A percentile compares a stretch with the other conserved stretches of the same genome.
Conservation (phyloP, 176 grass and related monocot species). For the Coix lacrymajobi region DNA sequence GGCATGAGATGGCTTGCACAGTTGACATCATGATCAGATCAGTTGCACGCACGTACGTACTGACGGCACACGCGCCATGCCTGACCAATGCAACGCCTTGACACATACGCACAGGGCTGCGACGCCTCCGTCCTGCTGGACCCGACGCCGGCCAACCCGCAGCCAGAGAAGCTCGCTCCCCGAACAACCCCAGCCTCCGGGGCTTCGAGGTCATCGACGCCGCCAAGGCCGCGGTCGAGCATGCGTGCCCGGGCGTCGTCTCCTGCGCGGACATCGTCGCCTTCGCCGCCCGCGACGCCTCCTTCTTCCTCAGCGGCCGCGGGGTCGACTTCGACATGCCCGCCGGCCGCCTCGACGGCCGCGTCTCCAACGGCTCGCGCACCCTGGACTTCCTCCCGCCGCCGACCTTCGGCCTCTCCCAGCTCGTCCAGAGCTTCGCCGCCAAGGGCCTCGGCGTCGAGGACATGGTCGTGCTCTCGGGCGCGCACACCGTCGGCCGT, state of each 20-base stretch:
- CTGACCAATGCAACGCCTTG: no score
- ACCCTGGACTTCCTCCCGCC: constrained; percentile 18
- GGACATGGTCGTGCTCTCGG: constrained; percentile 44
- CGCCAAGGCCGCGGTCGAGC: constrained; percentile 45
- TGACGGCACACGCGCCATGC: no score
- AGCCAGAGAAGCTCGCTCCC: no score
- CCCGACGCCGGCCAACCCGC: no score
- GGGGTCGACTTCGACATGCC: constrained; percentile 20
- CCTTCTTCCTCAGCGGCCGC: constrained; percentile 12
- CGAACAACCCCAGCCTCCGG: constrained; percentile 48
- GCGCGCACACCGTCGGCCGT: constrained; percentile 36
- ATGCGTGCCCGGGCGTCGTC: constrained; percentile 17
- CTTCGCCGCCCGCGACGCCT: constrained; percentile 41
- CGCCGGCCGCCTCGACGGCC: constrained; percentile 40
- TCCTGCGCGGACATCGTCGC: constrained; percentile 54
- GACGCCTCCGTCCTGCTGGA: no score
- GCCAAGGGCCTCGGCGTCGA: constrained; percentile 23
- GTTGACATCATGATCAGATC: no score
- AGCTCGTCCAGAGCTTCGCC: constrained; percentile 4
- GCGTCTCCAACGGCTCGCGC: not conserved
- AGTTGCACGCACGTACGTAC: no score
- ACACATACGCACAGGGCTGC: no score
- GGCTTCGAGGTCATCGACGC: constrained; percentile 64
- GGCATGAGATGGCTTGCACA: no score
- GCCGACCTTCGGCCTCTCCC: not conserved